A percentile compares a stretch with the other conserved stretches of the same genome.
Evolutionary conservation across 306 rosid species (phyloP).

Genomic region (Pterocarpus macrocarpus): DNA sequence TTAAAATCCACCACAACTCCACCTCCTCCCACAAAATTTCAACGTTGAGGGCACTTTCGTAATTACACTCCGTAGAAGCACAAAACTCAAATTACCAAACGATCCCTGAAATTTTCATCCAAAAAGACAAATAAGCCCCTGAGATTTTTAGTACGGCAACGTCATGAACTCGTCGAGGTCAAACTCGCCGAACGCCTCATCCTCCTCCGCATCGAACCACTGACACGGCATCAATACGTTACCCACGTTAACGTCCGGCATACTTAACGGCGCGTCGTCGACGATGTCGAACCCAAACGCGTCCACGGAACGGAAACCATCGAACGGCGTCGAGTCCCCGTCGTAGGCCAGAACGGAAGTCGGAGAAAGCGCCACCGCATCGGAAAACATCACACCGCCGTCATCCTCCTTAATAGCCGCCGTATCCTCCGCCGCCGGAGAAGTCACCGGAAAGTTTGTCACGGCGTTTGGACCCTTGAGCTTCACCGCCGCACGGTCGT

Average conservation of each 20-base stretch:
- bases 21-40: constrained; percentile 54
- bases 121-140: constrained; percentile 28
- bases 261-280: constrained; percentile 57
- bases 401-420: neutral
- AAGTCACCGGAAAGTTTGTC: constrained; percentile 63
- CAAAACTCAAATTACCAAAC: constrained; percentile 44
- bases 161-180: constrained; percentile 66
- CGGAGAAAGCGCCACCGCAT: constrained; percentile 59
- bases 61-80: constrained; percentile 10
- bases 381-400: constrained; percentile 42
- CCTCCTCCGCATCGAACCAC: constrained; percentile 43
- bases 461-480: constrained; percentile 80
- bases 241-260: constrained; percentile 43
- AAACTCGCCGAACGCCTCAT: constrained; percentile 73
- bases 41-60: constrained; percentile 36
- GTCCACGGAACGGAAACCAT: constrained; percentile 52
- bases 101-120: neutral
- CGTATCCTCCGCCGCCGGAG: neutral
- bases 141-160: constrained; percentile 44
- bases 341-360: constrained; percentile 68
- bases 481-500: constrained; percentile 78
- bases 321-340: constrained; percentile 39
- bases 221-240: constrained; percentile 50
- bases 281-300: constrained; percentile 52
- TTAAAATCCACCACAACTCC: constrained; percentile 28